Evolutionary conservation across 495 filamentous ascomycete species (phyloP).

Genomic region (Letharia columbiana): DNA sequence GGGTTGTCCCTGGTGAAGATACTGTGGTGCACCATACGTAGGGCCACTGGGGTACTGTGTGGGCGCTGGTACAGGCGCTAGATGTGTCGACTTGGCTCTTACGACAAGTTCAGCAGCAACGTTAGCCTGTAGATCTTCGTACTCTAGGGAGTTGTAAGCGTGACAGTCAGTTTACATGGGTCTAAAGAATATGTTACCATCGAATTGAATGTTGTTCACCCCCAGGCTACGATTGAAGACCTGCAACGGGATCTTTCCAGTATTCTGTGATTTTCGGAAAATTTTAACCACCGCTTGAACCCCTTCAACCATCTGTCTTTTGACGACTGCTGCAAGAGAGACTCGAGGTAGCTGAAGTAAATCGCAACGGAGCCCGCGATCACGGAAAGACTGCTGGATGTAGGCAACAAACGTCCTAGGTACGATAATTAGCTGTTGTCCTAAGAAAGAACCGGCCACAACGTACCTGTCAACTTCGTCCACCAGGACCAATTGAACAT

Average conservation of each 20-base stretch:
- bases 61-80: constrained; percentile 32
- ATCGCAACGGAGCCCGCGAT: constrained; percentile 61
- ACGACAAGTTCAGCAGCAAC: constrained; percentile 73
- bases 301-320: constrained; percentile 79
- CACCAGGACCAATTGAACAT: constrained; percentile 78
- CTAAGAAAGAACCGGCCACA: constrained; percentile 19
- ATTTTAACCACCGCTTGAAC: constrained; percentile 79
- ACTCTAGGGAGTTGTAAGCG: constrained; percentile 42
- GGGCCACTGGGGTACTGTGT: constrained; percentile 38
- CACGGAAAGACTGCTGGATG: constrained; percentile 66
- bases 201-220: constrained; percentile 62
- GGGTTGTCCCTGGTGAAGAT: constrained; percentile 32
- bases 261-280: constrained; percentile 54
- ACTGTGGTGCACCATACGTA: constrained; percentile 38
- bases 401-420: constrained; percentile 68
- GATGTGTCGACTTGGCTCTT: constrained; percentile 58
- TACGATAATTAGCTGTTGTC: constrained; percentile 12
- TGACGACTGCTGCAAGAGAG: constrained; percentile 64
- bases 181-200: constrained; percentile 41
- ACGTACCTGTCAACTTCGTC: constrained; percentile 69
- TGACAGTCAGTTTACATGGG: constrained; percentile 12
- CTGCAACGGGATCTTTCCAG: constrained; percentile 65
- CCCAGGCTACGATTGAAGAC: constrained; percentile 75
- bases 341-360: constrained; percentile 74
- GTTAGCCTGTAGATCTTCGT: constrained; percentile 66